Conservation (phyloP, 2,329 filamentous ascomycete species). For the Scedosporium aurantiacum region DNA sequence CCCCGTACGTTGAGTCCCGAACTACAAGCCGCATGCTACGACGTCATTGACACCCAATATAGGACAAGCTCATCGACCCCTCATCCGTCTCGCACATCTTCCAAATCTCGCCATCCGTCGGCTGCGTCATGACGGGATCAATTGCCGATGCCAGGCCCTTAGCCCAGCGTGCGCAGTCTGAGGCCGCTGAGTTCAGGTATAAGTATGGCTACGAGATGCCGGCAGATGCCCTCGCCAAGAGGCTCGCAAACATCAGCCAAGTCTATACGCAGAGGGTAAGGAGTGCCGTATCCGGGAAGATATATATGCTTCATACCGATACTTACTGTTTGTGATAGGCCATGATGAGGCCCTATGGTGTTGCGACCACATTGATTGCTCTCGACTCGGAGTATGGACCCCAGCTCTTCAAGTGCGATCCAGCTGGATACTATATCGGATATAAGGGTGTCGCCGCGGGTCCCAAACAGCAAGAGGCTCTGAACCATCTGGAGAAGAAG, state of each 20-base stretch:
- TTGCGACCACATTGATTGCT: conserved; percentile 89
- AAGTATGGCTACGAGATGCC: conserved; percentile 99
- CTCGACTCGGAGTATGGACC: conserved; percentile 86
- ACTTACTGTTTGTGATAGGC: conserved; percentile 36
- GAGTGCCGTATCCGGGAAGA: conserved; percentile 3
- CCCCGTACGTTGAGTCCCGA: conserved; percentile 53
- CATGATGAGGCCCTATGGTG: conserved; percentile 95
- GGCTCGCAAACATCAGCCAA: conserved; percentile 97
- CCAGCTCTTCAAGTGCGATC: conserved; percentile 96
- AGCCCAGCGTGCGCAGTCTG: conserved; percentile 82
- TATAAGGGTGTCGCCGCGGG: conserved; percentile 98
- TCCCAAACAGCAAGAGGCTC: conserved; percentile 95
- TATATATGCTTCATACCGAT: not conserved
- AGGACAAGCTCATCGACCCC: conserved; percentile 99
- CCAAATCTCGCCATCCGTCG: conserved; percentile 88
- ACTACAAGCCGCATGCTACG: not conserved
- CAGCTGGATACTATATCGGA: conserved; percentile 93
- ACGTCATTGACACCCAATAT: conserved; percentile 15
- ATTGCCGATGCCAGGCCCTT: conserved; percentile 95
- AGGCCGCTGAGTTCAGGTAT: conserved; percentile 96
- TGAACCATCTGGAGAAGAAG: conserved; percentile 99
- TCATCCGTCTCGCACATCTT: conserved; percentile 96
- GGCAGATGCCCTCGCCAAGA: conserved; percentile 90
- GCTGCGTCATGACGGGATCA: conserved; percentile 96
- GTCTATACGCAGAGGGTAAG: conserved; percentile 93